Evolutionary conservation across 768 basidiomycete species (phyloP), one percentile per base, ranked within the genome.

Genomic region (Leucocoprinus birnbaumii): DNA sequence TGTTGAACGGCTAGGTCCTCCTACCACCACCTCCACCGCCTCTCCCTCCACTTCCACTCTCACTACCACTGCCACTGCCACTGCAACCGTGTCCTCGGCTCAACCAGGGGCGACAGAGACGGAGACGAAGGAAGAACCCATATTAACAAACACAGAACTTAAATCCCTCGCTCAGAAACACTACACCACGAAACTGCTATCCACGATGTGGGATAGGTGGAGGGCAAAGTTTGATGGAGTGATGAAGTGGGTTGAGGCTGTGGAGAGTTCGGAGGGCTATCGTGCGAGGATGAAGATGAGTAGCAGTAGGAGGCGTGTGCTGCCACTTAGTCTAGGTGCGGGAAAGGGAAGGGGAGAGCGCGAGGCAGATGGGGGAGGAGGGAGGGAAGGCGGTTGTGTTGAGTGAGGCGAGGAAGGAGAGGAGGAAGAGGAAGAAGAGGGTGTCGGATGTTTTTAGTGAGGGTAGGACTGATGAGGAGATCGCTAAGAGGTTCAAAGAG

Each of bases 401-500:
- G 62, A 62, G 24, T 66, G 65, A 2, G 1, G 59, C 62, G 38
- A 78, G 68, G 67, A 80, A 75, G n/a, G n/a, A n/a, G n/a, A n/a
- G n/a, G 55, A 72, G 77, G 44, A 59, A 68, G 48, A 70, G 73
- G 56, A 71, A 68, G 57, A 71, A 69, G 56, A 69, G 76, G 27
- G 61, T 75, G 26, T 74, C 73, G 19, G 66, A 61, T 38, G 77
- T 78, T 47, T 86, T 83, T 57, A 71, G 70, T 42, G 72, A 78
- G 6, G 82, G 83, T 16, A 67, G 77, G 53, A 84, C 80, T 14
- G 88, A 88, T 54, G 85, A 84, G 57, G 83, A 83, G 31, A 74
- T 89, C 48, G 85, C 80, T 13, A 77, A 67, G 65, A 77, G 85
- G 53, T 79, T 89, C 62, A 82, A 82, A 75, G 82, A 88, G 82